Percentiles rank a stretch among this genome's conserved stretches.
Evolutionary conservation across 306 rosid genomes (phyloP).

Genomic region (Amphicarpaea edgeworthii): DNA sequence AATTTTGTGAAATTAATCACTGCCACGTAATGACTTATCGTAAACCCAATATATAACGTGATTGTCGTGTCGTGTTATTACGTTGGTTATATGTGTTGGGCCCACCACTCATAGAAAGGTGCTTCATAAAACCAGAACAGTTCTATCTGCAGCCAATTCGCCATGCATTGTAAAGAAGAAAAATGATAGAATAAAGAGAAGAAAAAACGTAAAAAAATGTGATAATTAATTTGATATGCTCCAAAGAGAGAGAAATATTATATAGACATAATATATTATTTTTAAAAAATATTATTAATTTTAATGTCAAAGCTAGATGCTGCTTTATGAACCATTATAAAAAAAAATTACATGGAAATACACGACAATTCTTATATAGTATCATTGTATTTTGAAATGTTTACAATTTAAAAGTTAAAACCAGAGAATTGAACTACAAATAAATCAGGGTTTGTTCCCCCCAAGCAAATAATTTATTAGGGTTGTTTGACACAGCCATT

Average conservation of each 20-base stretch:
- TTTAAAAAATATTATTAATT: not conserved
- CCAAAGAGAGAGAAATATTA: not conserved
- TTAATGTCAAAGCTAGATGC: not conserved
- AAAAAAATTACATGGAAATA: not conserved
- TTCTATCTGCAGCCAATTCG: not conserved
- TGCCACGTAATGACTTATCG: conserved; percentile 2
- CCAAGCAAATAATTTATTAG: not conserved
- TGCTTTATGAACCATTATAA: not conserved
- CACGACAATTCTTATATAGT: not conserved
- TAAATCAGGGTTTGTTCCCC: conserved; percentile 20
- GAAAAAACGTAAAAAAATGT: not conserved
- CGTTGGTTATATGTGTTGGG: conserved; percentile 1
- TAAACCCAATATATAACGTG: conserved; percentile 10
- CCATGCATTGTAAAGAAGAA: conserved; percentile 10
- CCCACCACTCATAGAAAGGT: conserved; percentile 12
- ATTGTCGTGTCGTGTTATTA: not conserved
- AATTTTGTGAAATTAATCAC: not conserved
- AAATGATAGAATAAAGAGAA: not conserved
- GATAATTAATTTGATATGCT: not conserved
- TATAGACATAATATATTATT: not conserved
- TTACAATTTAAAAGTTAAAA: not conserved
- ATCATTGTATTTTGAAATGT: not conserved
- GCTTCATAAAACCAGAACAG: conserved; percentile 22
- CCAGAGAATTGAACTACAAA: not conserved
- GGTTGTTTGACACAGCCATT: conserved; percentile 11